Conservation (phyloP, 2,329 filamentous ascomycete species). For the Hypoxylon sp. region DNA sequence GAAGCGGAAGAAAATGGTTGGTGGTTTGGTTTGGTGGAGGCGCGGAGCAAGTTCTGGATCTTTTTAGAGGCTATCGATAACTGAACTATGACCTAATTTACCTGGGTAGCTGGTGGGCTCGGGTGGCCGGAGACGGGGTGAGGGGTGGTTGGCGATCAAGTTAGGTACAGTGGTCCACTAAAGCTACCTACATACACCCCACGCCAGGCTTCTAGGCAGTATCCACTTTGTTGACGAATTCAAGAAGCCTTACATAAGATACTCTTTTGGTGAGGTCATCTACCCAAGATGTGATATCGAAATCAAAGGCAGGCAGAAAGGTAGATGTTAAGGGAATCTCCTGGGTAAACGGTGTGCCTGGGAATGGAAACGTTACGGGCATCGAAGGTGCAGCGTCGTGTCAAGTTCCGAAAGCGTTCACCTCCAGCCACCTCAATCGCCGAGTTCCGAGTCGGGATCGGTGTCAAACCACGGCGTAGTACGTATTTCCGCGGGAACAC, state of each 20-base stretch:
- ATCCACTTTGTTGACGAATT: background rate
- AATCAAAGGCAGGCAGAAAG: too few species aligned
- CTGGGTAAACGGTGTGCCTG: too few species aligned
- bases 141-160: background rate
- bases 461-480: background rate
- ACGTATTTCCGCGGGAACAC: background rate
- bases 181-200: background rate
- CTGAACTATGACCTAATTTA: background rate
- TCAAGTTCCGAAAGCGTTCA: background rate
- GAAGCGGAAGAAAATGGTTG: constrained; percentile 9
- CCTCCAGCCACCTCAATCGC: constrained; percentile 2
- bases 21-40: constrained; percentile 14
- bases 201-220: background rate
- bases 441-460: background rate
- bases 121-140: background rate
- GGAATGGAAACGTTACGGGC: too few species aligned
- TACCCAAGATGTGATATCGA: too few species aligned
- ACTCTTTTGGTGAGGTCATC: too few species aligned
- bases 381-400: background rate
- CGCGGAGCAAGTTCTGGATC: constrained; percentile 9
- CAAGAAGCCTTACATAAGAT: too few species aligned
- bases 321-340: too few species aligned
- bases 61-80: constrained; percentile 29
- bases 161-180: background rate
- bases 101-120: background rate